These are phyloP conservation scores for Starmerella bombicola DNA, from an alignment of 805 yeast species.

Conservation along the genomic window DNA sequence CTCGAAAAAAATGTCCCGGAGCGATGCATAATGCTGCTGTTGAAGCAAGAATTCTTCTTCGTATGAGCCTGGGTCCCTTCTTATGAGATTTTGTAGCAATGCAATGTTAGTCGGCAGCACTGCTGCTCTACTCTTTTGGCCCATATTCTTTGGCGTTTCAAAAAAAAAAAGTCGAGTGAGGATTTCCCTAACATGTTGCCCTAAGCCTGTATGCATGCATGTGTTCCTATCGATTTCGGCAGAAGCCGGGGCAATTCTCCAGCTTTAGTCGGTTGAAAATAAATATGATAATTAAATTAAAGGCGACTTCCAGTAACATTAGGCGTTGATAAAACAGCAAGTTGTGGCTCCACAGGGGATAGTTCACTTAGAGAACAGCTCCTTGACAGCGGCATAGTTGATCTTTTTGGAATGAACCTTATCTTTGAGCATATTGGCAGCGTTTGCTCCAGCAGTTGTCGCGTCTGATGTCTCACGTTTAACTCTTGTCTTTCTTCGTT, in stretches of 20 bases:
- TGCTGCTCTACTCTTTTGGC: conserved; percentile 80
- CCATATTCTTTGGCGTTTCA: conserved; percentile 39
- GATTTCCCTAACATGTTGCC: neutral
- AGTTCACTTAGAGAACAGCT: conserved; percentile 24
- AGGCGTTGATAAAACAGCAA: no score
- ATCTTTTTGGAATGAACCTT: conserved; percentile 77
- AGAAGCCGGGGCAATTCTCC: no score
- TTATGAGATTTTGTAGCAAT: conserved; percentile 77
- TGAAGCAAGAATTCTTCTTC: conserved; percentile 89
- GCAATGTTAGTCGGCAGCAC: conserved; percentile 86
- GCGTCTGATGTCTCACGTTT: conserved; percentile 28
- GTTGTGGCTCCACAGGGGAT: neutral
- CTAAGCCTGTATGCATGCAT: no score
- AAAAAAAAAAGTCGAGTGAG: no score
- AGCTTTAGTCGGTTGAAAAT: no score
- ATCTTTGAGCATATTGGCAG: conserved; percentile 61
- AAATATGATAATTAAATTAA: no score
- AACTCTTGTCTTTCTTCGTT: conserved; percentile 30
- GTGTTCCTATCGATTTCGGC: no score
- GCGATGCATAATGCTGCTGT: conserved; percentile 80
- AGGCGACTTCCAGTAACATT: no score
- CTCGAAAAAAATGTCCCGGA: conserved; percentile 71
- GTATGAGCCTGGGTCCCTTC: conserved; percentile 89
- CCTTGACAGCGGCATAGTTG: conserved; percentile 68
- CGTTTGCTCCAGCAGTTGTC: conserved; percentile 63